phyloP scores from a whole-genome alignment of 495 filamentous ascomycete species.

The Sordaria brevicollis region DNA sequence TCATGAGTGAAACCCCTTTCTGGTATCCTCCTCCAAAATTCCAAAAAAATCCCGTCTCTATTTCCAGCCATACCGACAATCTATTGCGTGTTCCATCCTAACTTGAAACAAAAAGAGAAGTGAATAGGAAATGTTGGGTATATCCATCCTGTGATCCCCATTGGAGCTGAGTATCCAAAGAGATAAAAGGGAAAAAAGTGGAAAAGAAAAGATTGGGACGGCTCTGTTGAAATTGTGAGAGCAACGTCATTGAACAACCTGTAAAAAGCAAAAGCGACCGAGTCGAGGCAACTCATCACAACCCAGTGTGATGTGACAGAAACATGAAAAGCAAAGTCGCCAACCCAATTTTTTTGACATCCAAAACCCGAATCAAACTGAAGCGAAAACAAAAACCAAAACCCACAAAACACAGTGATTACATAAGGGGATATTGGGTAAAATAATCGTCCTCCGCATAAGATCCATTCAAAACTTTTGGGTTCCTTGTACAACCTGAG shows the following conservation, averaged over 20 bases:
- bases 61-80: background rate
- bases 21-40: background rate
- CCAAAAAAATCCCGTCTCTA: background rate
- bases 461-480: constrained; percentile 3
- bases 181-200: constrained; percentile 7
- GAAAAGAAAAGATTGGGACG: constrained; percentile 5
- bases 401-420: background rate
- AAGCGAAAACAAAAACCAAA: background rate
- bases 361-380: background rate
- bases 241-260: constrained; percentile 7
- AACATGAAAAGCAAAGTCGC: background rate
- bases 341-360: background rate
- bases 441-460: background rate
- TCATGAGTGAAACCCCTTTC: background rate
- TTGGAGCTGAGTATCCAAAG: background rate
- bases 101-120: constrained; percentile 2
- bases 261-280: constrained; percentile 5
- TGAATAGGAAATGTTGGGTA: constrained; percentile 18
- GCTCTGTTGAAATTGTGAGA: constrained; percentile 11
- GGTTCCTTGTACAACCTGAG: constrained; percentile 3
- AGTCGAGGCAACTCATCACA: background rate
- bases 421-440: background rate
- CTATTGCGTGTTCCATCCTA: background rate
- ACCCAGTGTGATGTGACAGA: background rate
- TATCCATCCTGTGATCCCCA: constrained; percentile 26